Base-by-base conservation (phyloP, 352 stramenopile species). In the Phytophthora capsici region DNA sequence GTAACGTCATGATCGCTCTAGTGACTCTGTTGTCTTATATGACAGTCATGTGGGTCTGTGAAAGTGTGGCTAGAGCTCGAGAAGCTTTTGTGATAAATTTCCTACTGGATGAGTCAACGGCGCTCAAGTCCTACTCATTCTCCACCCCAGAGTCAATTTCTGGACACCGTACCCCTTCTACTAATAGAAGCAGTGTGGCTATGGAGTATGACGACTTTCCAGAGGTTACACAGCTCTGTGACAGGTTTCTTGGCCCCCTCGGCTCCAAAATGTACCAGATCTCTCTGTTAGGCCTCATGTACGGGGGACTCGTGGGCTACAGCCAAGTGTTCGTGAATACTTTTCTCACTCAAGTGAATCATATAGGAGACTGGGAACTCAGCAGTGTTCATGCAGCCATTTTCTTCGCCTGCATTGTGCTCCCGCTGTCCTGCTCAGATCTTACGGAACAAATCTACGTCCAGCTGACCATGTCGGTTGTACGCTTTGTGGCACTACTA, bases 291-390 rank as follows among this genome's bases (percentile, higher is more conserved):
- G 83, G 82, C 2, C 75, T 97, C 52, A 97, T 97, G 88, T 97
- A 95, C 60, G 85, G 90, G 56, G 91, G 89, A 0, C 65, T 97
- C 2, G 54, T 98, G 0, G 91, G 89, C 1, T 98, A 97, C 69
- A 93, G 85, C 44, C 91, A 98, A 69, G 91, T 98, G 16, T 98
- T 98, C 57, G 80, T 91, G 65, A 94, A 93, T 52, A 94, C 77
- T 32, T 88, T 95, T 49, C 59, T 90, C 50, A 86, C 78, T 3
- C 86, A 94, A 55, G 64, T 95, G 26, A 73, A 81, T 10, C 82
- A 79, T 44, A 71, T 90, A 32, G 78, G 75, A 28, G 59, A 62
- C 9, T 73, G 90, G 41, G 51, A 84, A 17, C 49, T 93, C 56
- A 78, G 77, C 22, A 90, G 69, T 41, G 54, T 82, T 20, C 73